Evolutionary conservation across 2,329 filamentous ascomycete species (phyloP).

Genomic region (Bipolaris victoriae): DNA sequence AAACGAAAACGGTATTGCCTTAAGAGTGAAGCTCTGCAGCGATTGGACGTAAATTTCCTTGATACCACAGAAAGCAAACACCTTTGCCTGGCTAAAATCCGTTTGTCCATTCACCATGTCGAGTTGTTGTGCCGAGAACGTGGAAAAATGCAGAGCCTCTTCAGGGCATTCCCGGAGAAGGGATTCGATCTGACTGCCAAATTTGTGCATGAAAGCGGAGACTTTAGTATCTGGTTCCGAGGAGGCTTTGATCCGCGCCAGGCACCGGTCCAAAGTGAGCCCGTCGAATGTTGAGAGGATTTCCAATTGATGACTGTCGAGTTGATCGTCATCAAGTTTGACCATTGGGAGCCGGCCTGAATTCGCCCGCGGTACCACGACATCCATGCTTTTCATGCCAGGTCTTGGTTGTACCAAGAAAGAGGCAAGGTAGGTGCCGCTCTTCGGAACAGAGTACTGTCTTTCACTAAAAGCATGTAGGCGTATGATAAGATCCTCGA

Average conservation of each 20-base stretch:
- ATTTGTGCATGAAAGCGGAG: slow-evolving; percentile 36
- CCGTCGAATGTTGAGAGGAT: slow-evolving; percentile 36
- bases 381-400: slow-evolving; percentile 50
- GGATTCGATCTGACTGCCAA: slow-evolving; percentile 46
- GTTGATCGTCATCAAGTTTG: slow-evolving; percentile 43
- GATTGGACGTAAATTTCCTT: slow-evolving; percentile 50
- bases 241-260: slow-evolving; percentile 42
- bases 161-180: slow-evolving; percentile 48
- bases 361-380: slow-evolving; percentile 50
- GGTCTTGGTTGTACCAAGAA: slow-evolving; percentile 51
- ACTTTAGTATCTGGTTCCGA: slow-evolving; percentile 19
- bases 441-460: slow-evolving; percentile 55
- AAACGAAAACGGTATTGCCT: slow-evolving; percentile 53
- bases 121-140: slow-evolving; percentile 53
- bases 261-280: slow-evolving; percentile 36
- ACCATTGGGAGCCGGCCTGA: slow-evolving; percentile 56
- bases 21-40: slow-evolving; percentile 33
- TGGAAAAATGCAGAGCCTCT: slow-evolving; percentile 50
- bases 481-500: slow-evolving; percentile 65
- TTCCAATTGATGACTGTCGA: slow-evolving; percentile 31
- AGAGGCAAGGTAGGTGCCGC: slow-evolving; percentile 48
- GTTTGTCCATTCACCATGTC: slow-evolving; percentile 38
- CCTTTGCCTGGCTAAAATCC: slow-evolving; percentile 39
- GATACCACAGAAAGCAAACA: slow-evolving; percentile 55
- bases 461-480: slow-evolving; percentile 64